Base-by-base conservation (phyloP, 2,329 filamentous ascomycete species). In the Metarhizium album region DNA sequence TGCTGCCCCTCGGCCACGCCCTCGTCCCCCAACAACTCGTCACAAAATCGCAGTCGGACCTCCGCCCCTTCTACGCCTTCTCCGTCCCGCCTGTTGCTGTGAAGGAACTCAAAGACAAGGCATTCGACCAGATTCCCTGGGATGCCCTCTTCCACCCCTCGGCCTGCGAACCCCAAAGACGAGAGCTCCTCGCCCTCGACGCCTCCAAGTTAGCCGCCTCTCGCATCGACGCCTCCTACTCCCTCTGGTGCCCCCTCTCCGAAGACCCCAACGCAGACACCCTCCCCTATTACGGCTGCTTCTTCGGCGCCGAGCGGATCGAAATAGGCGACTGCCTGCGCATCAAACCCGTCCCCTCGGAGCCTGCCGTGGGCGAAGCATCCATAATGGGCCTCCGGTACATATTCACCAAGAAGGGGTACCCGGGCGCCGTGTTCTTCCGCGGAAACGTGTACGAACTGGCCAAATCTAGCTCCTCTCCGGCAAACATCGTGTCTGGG, bases 41-140 rank as follows among this genome's bases (percentile, higher is more conserved):
- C 4, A 55, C 59, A 33, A 75, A 74, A 52, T 46, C 58, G 0
- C 66, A 70, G 45, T 58, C 55, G 4, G 71, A 74, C 18, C 67
- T 76, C 56, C 69, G 74, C 2, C 74, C 74, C 1, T 78, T 76
- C 54, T 66, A 75, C 38, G 73, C 74, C 11, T 78, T 75, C 52
- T 75, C 71, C 11, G 73, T 78, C 1, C 74, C 74, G 0, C 62
- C 64, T 2, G 67, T 75, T 8, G 60, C 60, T 11, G 58, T 72
- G 9, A 57, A 66, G 1, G 66, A 70, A 3, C 57, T 75, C 5
- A 66, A 65, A 50, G 65, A 67, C 18, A 67, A 67, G 45, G 54
- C 62, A 1, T 71, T 74, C 55, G 67, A 72, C 13, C 62, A 70
- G 3, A 60, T 75, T 13, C 60, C 67, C 9, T 78, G 74, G 74